Conservation (phyloP, 805 yeast genomes). For the Lipomyces starkeyi region DNA sequence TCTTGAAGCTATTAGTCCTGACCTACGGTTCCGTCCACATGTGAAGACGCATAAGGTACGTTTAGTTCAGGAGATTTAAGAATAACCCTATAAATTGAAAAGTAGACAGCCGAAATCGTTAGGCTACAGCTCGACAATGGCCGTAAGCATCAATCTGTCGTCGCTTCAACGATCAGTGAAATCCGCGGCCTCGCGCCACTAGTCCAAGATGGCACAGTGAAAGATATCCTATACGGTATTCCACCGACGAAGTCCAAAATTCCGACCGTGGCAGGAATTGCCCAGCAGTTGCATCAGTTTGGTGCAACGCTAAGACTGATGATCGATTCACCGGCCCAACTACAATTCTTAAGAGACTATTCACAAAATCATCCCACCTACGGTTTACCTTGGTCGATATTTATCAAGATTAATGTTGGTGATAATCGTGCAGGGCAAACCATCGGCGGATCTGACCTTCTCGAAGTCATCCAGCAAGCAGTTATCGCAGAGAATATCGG, state of each 20-base stretch:
- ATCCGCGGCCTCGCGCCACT: conserved; percentile 59
- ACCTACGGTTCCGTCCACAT: conserved; percentile 65
- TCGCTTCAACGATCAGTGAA: conserved; percentile 73
- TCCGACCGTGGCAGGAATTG: conserved; percentile 50
- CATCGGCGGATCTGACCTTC: conserved; percentile 48
- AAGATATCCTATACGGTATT: conserved; percentile 60
- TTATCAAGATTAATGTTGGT: conserved; percentile 74
- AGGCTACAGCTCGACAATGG: conserved; percentile 52
- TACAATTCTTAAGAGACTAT: conserved; percentile 45
- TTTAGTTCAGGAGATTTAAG: not conserved
- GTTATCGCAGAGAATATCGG: conserved; percentile 20
- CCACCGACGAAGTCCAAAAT: conserved; percentile 60
- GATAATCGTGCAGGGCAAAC: conserved; percentile 69
- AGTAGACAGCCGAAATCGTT: conserved; percentile 62
- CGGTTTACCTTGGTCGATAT: conserved; percentile 59
- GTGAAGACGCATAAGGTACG: conserved; percentile 72
- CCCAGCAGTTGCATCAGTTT: conserved; percentile 47
- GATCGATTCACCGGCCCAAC: conserved; percentile 66
- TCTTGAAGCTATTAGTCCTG: conserved; percentile 47
- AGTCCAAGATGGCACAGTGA: conserved; percentile 50
- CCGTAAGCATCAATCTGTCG: conserved; percentile 54
- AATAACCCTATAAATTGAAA: conserved; percentile 21
- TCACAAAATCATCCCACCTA: conserved; percentile 40
- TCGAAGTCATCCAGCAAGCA: conserved; percentile 45
- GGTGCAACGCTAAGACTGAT: conserved; percentile 51